Percentiles rank a stretch among this genome's conserved stretches.
Conservation (phyloP, 108 stramenopile genomes). For the Cylindrotheca closterium region DNA sequence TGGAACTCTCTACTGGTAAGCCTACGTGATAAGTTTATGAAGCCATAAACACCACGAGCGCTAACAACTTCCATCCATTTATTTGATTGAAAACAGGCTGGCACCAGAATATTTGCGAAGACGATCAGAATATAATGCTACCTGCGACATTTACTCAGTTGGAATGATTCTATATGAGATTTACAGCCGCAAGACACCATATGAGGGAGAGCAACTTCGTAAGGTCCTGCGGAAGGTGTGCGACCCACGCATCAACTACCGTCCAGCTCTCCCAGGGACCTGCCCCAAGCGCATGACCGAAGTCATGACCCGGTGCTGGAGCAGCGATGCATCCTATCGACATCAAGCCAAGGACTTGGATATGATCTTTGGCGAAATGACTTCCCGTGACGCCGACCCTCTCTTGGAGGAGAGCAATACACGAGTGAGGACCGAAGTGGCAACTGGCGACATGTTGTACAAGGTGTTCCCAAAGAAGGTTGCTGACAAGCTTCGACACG, state of each 20-base stretch:
- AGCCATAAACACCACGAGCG: neutral
- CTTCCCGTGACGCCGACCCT: slow-evolving; percentile 3
- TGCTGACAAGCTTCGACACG: slow-evolving; percentile 42
- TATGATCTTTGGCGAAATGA: slow-evolving; percentile 4
- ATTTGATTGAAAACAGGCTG: slow-evolving; percentile 50
- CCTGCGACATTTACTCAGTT: slow-evolving; percentile 56
- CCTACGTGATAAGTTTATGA: too few relatives aligned
- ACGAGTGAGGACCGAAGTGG: neutral
- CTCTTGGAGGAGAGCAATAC: neutral
- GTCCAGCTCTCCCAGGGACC: slow-evolving; percentile 17
- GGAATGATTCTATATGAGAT: slow-evolving; percentile 62
- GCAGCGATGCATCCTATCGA: slow-evolving; percentile 14
- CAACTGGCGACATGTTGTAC: slow-evolving; percentile 15
- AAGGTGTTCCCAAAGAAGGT: slow-evolving; percentile 55
- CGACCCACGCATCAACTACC: slow-evolving; percentile 27
- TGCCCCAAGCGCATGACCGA: slow-evolving; percentile 8
- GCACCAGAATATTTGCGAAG: slow-evolving; percentile 75
- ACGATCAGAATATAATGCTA: slow-evolving; percentile 41
- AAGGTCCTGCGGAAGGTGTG: slow-evolving; percentile 28
- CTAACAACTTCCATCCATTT: neutral
- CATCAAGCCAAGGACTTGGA: slow-evolving; percentile 28
- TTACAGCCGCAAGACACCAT: slow-evolving; percentile 48
- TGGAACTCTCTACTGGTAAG: too few relatives aligned
- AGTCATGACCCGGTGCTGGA: slow-evolving; percentile 31
- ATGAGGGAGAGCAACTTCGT: slow-evolving; percentile 38